A percentile compares a stretch with the other conserved stretches of the same genome.
phyloP scores from a whole-genome alignment of 2,329 filamentous ascomycete species.

The Xylogone sp. region DNA sequence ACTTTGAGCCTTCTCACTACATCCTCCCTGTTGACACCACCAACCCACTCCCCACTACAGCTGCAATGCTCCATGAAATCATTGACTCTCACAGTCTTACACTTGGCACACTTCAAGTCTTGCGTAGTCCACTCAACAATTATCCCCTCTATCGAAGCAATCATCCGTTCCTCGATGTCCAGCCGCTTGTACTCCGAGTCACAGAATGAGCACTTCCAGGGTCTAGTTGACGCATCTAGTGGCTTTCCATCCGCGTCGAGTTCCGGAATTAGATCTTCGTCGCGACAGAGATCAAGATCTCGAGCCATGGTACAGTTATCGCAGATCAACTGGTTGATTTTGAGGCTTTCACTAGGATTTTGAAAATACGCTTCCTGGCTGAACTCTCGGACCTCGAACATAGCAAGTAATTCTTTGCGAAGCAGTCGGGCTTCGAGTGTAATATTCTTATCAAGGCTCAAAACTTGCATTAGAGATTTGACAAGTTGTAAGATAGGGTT shows the following conservation, averaged over 20 bases:
- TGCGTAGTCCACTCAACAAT: slow-evolving; percentile 82
- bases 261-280: slow-evolving; percentile 71
- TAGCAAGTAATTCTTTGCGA: slow-evolving; percentile 79
- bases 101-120: slow-evolving; percentile 75
- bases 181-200: slow-evolving; percentile 72
- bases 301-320: slow-evolving; percentile 85
- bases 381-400: slow-evolving; percentile 96
- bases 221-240: slow-evolving; percentile 26
- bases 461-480: slow-evolving; percentile 88
- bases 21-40: slow-evolving; percentile 64
- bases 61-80: slow-evolving; percentile 97
- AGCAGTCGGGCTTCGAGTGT: slow-evolving; percentile 82
- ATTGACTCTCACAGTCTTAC: slow-evolving; percentile 73
- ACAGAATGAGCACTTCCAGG: slow-evolving; percentile 78
- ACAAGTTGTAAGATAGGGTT: slow-evolving; percentile 88
- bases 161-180: slow-evolving; percentile 76
- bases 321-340: slow-evolving; percentile 74
- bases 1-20: slow-evolving; percentile 64
- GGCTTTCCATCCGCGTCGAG: slow-evolving; percentile 10
- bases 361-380: slow-evolving; percentile 80
- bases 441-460: slow-evolving; percentile 87
- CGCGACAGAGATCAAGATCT: slow-evolving; percentile 88
- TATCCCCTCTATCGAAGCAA: slow-evolving; percentile 71
- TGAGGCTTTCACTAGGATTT: slow-evolving; percentile 76
- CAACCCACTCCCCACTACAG: slow-evolving; percentile 82